Percentiles rank a stretch among this genome's conserved stretches.
Evolutionary conservation across 2,329 filamentous ascomycete species (phyloP).

Genomic region (Aspergillus carbonarius): DNA sequence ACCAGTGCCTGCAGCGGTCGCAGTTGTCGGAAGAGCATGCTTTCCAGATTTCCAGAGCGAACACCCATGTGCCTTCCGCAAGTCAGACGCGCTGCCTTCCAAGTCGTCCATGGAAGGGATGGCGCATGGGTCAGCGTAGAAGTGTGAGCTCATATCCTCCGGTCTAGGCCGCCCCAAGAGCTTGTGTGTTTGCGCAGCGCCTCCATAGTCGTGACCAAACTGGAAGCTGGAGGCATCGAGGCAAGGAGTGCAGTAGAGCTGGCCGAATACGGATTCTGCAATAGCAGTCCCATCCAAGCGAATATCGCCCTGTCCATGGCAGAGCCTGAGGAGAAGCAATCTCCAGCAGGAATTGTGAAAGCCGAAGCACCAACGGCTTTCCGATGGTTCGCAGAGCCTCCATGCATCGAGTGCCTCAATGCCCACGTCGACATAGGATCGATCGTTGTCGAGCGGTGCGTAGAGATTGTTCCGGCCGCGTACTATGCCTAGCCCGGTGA

Average conservation of each 20-base stretch:
- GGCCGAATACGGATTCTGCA: slow-evolving; percentile 8
- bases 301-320: background rate
- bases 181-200: slow-evolving; percentile 7
- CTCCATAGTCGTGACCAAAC: slow-evolving; percentile 17
- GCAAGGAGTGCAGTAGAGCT: slow-evolving; percentile 12
- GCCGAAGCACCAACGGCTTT: slow-evolving; percentile 7
- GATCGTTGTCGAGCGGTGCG: background rate
- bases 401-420: background rate
- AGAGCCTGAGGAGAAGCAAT: slow-evolving; percentile 10
- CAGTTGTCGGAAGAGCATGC: no score
- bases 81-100: no score
- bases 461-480: background rate
- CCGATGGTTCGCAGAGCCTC: background rate
- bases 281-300: background rate
- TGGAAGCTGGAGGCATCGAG: slow-evolving; percentile 3
- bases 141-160: background rate
- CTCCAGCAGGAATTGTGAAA: slow-evolving; percentile 18
- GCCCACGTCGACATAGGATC: background rate
- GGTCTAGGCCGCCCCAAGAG: background rate
- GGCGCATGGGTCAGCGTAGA: slow-evolving; percentile 11
- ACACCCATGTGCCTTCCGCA: no score
- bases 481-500: slow-evolving; percentile 10
- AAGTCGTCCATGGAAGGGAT: slow-evolving; percentile 4
- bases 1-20: no score
- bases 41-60: no score